A percentile compares a stretch with the other conserved stretches of the same genome.
phyloP scores from a whole-genome alignment of 1,284 basidiomycete genomes.

The Ganoderma boninense region DNA sequence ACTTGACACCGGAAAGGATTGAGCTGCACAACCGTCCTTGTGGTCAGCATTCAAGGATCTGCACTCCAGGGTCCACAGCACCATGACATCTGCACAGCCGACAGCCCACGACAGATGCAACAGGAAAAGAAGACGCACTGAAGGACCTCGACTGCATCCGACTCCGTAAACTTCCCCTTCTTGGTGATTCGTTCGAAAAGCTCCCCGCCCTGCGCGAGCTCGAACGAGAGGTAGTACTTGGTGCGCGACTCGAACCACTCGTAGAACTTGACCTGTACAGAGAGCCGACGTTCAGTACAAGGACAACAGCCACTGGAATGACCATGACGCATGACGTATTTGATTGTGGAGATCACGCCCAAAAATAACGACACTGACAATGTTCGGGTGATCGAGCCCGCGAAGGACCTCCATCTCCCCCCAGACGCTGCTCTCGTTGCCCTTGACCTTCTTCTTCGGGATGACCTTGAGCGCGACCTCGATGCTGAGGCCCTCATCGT shows the following conservation, averaged over 20 bases:
- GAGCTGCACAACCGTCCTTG: slow-evolving; percentile 53
- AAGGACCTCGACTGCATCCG: slow-evolving; percentile 81
- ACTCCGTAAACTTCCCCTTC: slow-evolving; percentile 90
- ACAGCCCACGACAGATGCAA: not conserved
- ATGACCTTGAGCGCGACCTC: slow-evolving; percentile 92
- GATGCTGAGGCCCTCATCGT: slow-evolving; percentile 50
- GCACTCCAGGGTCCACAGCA: not conserved
- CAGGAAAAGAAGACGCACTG: slow-evolving; percentile 51
- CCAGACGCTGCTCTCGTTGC: slow-evolving; percentile 86
- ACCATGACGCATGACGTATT: not conserved
- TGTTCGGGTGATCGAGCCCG: slow-evolving; percentile 88
- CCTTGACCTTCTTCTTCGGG: slow-evolving; percentile 91
- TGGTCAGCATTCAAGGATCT: not conserved
- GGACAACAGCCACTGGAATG: not conserved
- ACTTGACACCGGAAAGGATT: slow-evolving; percentile 81
- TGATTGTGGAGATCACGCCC: slow-evolving; percentile 5
- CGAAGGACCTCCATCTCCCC: slow-evolving; percentile 91
- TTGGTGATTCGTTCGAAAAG: slow-evolving; percentile 87
- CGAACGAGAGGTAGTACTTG: slow-evolving; percentile 93
- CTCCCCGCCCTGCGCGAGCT: slow-evolving; percentile 91
- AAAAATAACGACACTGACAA: slow-evolving; percentile 62
- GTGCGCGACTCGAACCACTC: slow-evolving; percentile 93
- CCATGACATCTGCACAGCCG: not conserved
- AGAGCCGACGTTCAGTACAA: slow-evolving; percentile 2
- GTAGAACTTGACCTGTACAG: slow-evolving; percentile 83